These are phyloP conservation scores for Xylaria sp. DNA, from an alignment of 2,329 filamentous ascomycete genomes.

Conservation along the genomic window DNA sequence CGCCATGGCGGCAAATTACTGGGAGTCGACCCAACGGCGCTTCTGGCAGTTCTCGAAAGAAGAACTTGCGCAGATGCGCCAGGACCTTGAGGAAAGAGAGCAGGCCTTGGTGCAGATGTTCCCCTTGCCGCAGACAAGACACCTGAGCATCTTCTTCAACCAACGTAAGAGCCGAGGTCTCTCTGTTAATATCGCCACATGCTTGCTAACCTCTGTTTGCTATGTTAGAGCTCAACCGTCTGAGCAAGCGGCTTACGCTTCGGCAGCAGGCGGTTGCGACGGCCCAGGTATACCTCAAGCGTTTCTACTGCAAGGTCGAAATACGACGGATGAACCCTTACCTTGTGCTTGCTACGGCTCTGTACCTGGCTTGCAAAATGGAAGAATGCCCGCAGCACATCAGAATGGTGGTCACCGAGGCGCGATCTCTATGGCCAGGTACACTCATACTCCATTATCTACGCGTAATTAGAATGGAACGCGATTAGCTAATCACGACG, in stretches of 20 bases:
- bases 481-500: conserved; percentile 11
- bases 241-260: conserved; percentile 81
- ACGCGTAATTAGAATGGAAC: background rate
- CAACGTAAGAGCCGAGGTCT: conserved; percentile 63
- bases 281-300: conserved; percentile 90
- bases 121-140: conserved; percentile 77
- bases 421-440: conserved; percentile 81
- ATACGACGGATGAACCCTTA: conserved; percentile 93
- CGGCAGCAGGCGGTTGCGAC: conserved; percentile 93
- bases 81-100: conserved; percentile 77
- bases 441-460: conserved; percentile 27
- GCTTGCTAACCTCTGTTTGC: conserved; percentile 12
- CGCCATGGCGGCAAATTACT: conserved; percentile 91
- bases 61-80: conserved; percentile 74
- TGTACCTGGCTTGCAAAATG: conserved; percentile 97
- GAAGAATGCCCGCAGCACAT: conserved; percentile 98
- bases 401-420: conserved; percentile 83
- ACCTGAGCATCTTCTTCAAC: conserved; percentile 90
- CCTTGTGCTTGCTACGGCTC: conserved; percentile 85
- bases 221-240: conserved; percentile 70
- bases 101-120: conserved; percentile 74
- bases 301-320: conserved; percentile 90
- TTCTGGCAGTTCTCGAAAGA: conserved; percentile 90
- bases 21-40: conserved; percentile 88
- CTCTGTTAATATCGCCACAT: background rate